phyloP scores from a whole-genome alignment of 2,329 filamentous ascomycete genomes.

The Exophiala spinifera region DNA sequence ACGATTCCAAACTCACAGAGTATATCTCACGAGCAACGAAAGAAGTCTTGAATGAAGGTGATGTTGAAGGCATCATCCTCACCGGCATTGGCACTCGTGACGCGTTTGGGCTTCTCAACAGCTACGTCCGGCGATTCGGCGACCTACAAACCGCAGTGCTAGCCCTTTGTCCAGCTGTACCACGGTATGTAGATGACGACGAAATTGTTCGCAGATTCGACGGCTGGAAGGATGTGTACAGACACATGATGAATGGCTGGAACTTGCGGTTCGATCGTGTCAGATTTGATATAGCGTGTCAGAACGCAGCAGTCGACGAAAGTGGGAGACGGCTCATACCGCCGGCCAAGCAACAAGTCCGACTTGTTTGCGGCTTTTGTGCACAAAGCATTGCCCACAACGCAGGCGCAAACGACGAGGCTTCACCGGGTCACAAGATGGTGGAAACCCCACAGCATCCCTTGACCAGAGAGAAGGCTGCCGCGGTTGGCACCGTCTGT shows the following conservation, averaged over 20 bases:
- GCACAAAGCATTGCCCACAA: slow-evolving; percentile 54
- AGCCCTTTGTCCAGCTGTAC: slow-evolving; percentile 51
- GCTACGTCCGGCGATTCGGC: slow-evolving; percentile 58
- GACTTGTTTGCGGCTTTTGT: slow-evolving; percentile 60
- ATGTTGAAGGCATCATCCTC: slow-evolving; percentile 60
- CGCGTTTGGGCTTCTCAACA: slow-evolving; percentile 59
- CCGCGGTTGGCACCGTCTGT: slow-evolving; percentile 51
- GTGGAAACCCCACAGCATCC: slow-evolving; percentile 25
- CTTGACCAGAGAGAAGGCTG: slow-evolving; percentile 28
- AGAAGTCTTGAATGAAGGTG: slow-evolving; percentile 52
- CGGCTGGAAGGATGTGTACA: slow-evolving; percentile 61
- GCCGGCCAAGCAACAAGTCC: slow-evolving; percentile 52
- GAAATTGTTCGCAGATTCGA: slow-evolving; percentile 53
- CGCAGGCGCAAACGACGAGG: slow-evolving; percentile 33
- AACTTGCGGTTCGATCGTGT: slow-evolving; percentile 59
- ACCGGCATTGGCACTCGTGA: slow-evolving; percentile 56
- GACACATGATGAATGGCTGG: slow-evolving; percentile 60
- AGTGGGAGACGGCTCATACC: slow-evolving; percentile 50
- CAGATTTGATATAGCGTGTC: slow-evolving; percentile 58
- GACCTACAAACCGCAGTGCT: slow-evolving; percentile 63
- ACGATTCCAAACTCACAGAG: slow-evolving; percentile 45
- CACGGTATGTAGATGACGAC: slow-evolving; percentile 55
- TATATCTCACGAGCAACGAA: slow-evolving; percentile 55
- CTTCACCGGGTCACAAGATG: slow-evolving; percentile 30
- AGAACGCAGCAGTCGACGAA: slow-evolving; percentile 47